Evolutionary conservation across 352 stramenopile species (phyloP).

Genomic region (Achlya hypogyna): DNA sequence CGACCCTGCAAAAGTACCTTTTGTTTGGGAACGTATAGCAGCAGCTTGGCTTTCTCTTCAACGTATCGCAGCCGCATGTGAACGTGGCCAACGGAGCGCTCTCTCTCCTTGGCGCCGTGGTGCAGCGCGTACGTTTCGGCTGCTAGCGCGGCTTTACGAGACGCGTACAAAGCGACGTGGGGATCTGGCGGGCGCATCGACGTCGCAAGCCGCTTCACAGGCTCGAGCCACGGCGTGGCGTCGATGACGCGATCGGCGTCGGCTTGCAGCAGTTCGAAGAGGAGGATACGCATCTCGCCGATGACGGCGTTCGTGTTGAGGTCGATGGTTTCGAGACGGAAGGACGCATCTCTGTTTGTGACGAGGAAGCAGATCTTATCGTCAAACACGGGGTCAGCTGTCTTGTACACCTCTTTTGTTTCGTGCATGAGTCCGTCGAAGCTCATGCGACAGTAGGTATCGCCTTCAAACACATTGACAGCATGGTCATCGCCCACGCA

Average conservation of each 20-base stretch:
- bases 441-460: constrained; percentile 71
- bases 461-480: constrained; percentile 81
- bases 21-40: constrained; percentile 47
- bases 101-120: neutral
- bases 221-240: constrained; percentile 37
- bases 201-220: constrained; percentile 36
- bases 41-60: constrained; percentile 60
- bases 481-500: constrained; percentile 51
- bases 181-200: constrained; percentile 12
- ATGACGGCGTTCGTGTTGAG: constrained; percentile 72
- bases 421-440: constrained; percentile 63
- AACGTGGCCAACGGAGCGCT: constrained; percentile 31
- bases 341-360: constrained; percentile 39
- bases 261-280: constrained; percentile 73
- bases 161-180: neutral
- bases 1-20: constrained; percentile 40
- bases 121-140: constrained; percentile 14
- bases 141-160: constrained; percentile 23
- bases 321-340: constrained; percentile 73
- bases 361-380: constrained; percentile 70
- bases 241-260: constrained; percentile 57
- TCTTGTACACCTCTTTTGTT: constrained; percentile 78
- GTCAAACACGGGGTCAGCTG: constrained; percentile 80
- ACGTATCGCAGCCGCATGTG: constrained; percentile 56
- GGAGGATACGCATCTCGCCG: constrained; percentile 48